phyloP scores from a whole-genome alignment of 352 stramenopile genomes.

The Phytopythium delawarense region DNA sequence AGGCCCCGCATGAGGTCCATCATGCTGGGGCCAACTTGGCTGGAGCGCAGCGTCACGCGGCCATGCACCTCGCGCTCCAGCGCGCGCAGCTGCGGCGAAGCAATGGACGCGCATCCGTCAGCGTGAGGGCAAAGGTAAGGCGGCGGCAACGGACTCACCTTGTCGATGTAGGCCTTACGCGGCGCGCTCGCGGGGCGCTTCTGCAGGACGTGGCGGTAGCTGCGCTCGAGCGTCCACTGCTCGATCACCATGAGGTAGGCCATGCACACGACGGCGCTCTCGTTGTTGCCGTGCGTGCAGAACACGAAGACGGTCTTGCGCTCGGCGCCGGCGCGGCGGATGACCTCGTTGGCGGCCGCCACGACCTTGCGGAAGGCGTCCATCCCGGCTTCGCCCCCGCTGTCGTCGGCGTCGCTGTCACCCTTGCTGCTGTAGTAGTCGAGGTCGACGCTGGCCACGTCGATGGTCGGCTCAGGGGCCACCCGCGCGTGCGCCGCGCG shows the following conservation, averaged over 20 bases:
- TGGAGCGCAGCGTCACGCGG: constrained; percentile 51
- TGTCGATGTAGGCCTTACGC: constrained; percentile 61
- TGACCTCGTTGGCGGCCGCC: constrained; percentile 38
- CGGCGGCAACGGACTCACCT: constrained; percentile 23
- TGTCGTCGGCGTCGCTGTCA: constrained; percentile 18
- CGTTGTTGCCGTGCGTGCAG: constrained; percentile 70
- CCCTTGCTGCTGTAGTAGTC: constrained; percentile 65
- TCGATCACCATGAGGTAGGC: constrained; percentile 56
- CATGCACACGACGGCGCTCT: constrained; percentile 65
- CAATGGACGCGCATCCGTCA: not conserved
- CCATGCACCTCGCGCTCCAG: constrained; percentile 58
- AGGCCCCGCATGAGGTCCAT: constrained; percentile 71
- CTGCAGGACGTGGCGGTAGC: constrained; percentile 57
- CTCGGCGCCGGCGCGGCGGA: constrained; percentile 29
- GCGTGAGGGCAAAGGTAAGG: not conserved
- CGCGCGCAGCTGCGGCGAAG: constrained; percentile 25
- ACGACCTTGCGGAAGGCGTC: constrained; percentile 49
- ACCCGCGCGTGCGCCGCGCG: constrained; percentile 18
- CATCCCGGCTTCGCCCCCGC: constrained; percentile 47
- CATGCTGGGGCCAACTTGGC: constrained; percentile 67
- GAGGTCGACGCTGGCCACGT: constrained; percentile 42
- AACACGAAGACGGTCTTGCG: constrained; percentile 62
- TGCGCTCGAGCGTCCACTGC: constrained; percentile 55
- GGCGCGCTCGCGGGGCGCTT: constrained; percentile 54
- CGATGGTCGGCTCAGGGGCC: constrained; percentile 18